These are phyloP conservation scores for Alternaria brassicicola DNA, from an alignment of 2,329 filamentous ascomycete species.

Conservation along the genomic window DNA sequence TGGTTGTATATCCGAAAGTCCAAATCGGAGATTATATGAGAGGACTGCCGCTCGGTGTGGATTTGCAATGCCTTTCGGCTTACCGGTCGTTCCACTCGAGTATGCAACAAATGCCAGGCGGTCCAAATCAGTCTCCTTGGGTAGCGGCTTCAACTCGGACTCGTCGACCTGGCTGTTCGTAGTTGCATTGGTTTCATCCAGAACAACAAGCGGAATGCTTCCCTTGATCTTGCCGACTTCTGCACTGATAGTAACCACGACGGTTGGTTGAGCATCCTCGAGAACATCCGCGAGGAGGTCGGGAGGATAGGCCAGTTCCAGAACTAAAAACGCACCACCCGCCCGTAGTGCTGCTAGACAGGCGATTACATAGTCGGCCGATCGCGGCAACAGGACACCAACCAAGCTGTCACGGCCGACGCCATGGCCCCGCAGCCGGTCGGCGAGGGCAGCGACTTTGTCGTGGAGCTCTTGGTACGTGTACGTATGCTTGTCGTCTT, in stretches of 20 bases:
- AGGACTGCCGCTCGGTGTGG: slow-evolving; percentile 74
- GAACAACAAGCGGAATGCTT: slow-evolving; percentile 66
- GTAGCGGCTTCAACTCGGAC: slow-evolving; percentile 58
- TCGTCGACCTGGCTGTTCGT: slow-evolving; percentile 46
- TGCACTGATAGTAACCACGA: slow-evolving; percentile 70
- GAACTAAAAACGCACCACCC: slow-evolving; percentile 78
- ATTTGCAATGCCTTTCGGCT: slow-evolving; percentile 83
- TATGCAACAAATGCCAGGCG: slow-evolving; percentile 81
- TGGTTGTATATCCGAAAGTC: slow-evolving; percentile 69
- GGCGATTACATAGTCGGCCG: slow-evolving; percentile 79
- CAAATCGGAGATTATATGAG: slow-evolving; percentile 76
- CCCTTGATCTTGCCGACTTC: slow-evolving; percentile 70
- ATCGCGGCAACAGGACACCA: slow-evolving; percentile 75
- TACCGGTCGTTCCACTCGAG: slow-evolving; percentile 77
- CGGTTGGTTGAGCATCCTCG: slow-evolving; percentile 73
- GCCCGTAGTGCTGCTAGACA: slow-evolving; percentile 79
- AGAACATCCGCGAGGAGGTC: slow-evolving; percentile 76
- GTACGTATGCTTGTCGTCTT: slow-evolving; percentile 70
- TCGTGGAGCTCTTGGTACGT: slow-evolving; percentile 76
- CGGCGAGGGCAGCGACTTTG: slow-evolving; percentile 68
- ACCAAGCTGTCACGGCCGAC: slow-evolving; percentile 76
- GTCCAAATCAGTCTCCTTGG: slow-evolving; percentile 71
- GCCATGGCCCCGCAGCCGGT: slow-evolving; percentile 68
- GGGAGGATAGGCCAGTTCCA: slow-evolving; percentile 79
- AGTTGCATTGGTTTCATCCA: slow-evolving; percentile 58